Percentiles rank a stretch among this genome's conserved stretches.
These are phyloP conservation scores for Elsinoe batatas DNA, from an alignment of 2,329 filamentous ascomycete species.

Conservation along the genomic window DNA sequence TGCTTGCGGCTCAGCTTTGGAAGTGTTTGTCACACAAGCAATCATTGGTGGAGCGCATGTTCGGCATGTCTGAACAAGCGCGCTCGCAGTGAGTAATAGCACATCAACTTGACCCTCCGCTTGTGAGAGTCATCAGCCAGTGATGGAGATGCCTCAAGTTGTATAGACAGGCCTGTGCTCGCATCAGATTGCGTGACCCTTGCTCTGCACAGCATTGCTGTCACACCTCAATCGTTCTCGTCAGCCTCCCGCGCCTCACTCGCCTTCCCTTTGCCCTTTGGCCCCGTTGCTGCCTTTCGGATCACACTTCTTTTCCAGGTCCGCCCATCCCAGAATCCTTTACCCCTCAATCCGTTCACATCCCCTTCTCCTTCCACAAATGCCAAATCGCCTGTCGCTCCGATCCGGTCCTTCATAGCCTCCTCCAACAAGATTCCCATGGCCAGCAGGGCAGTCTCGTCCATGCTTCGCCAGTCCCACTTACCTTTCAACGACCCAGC, in stretches of 20 bases:
- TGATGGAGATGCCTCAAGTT: too few relatives aligned
- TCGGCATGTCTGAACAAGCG: not conserved
- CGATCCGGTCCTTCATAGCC: slow-evolving; percentile 50
- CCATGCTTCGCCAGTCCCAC: slow-evolving; percentile 51
- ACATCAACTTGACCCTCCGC: not conserved
- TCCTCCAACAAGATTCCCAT: slow-evolving; percentile 69
- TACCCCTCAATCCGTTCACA: slow-evolving; percentile 12
- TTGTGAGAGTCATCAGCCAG: not conserved
- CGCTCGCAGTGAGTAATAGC: not conserved
- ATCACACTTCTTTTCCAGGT: not conserved
- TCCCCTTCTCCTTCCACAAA: slow-evolving; percentile 52
- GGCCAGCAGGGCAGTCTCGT: slow-evolving; percentile 67
- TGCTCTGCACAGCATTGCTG: not conserved
- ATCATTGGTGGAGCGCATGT: not conserved
- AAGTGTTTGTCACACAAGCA: not conserved
- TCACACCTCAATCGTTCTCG: not conserved
- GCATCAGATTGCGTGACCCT: too few relatives aligned
- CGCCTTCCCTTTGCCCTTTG: not conserved
- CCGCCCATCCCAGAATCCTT: slow-evolving; percentile 14
- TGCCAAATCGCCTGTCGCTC: slow-evolving; percentile 57
- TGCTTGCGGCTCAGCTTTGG: not conserved
- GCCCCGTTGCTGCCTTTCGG: not conserved
- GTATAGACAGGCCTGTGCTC: too few relatives aligned
- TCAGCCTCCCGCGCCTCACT: not conserved
- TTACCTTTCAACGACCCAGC: slow-evolving; percentile 17